phyloP scores from a whole-genome alignment of 1,284 basidiomycete species.

The Stygiomarasmius scandens region DNA sequence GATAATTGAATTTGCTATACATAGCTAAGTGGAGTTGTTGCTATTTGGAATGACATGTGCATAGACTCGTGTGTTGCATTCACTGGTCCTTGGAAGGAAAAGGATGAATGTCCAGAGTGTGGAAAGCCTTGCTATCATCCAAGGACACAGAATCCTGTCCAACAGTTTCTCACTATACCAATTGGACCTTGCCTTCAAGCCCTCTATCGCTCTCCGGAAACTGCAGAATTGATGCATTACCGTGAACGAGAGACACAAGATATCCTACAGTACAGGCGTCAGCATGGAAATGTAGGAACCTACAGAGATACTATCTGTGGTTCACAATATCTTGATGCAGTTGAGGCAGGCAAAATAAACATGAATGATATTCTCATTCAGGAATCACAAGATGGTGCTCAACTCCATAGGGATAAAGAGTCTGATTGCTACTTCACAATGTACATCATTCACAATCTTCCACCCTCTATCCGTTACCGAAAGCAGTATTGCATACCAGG shows the following conservation, averaged over 20 bases:
- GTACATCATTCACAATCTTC: constrained; percentile 23
- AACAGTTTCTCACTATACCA: constrained; percentile 25
- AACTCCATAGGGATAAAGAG: constrained; percentile 22
- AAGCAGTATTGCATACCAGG: constrained; percentile 28
- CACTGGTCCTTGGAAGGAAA: constrained; percentile 30
- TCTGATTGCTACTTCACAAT: constrained; percentile 26
- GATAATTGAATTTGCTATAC: no score
- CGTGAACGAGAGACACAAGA: not conserved
- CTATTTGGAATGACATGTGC: constrained; percentile 38
- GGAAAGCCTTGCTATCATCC: constrained; percentile 26
- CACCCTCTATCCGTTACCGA: constrained; percentile 25
- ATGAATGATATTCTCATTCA: constrained; percentile 18
- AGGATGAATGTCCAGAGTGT: constrained; percentile 29
- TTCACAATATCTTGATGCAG: constrained; percentile 15
- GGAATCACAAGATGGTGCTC: constrained; percentile 25
- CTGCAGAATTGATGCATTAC: constrained; percentile 17
- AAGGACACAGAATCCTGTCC: constrained; percentile 15
- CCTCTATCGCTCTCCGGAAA: constrained; percentile 12
- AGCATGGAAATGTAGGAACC: not conserved
- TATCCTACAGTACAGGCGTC: not conserved
- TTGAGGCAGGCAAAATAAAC: constrained; percentile 9
- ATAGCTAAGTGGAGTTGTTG: constrained; percentile 23
- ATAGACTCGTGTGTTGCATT: constrained; percentile 35
- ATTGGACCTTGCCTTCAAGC: constrained; percentile 23
- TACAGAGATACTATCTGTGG: constrained; percentile 20